These are phyloP conservation scores for Glarea lozoyensis DNA, from an alignment of 495 filamentous ascomycete genomes.

Conservation along the genomic window DNA sequence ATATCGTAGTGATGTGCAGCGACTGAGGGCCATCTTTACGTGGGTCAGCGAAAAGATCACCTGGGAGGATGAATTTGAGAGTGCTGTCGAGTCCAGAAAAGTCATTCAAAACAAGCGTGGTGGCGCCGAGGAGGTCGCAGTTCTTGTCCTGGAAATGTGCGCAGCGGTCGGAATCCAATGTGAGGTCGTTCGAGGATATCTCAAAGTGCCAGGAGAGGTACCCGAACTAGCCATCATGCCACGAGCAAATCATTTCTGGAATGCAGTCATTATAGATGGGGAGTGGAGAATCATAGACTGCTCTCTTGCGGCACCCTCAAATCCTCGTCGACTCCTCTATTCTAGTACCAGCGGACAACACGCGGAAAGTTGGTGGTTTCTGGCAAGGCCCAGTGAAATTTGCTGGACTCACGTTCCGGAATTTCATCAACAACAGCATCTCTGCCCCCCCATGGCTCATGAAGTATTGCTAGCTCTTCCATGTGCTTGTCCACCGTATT, in stretches of 20 bases:
- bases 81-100: constrained; percentile 64
- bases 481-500: constrained; percentile 76
- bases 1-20: constrained; percentile 89
- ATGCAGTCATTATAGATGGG: constrained; percentile 83
- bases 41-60: constrained; percentile 92
- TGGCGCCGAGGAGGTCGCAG: constrained; percentile 84
- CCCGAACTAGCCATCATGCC: constrained; percentile 67
- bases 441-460: constrained; percentile 77
- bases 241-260: constrained; percentile 97
- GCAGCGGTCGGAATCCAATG: constrained; percentile 77
- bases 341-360: constrained; percentile 57
- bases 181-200: constrained; percentile 76
- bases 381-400: constrained; percentile 73
- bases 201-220: constrained; percentile 81
- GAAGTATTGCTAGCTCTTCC: constrained; percentile 80
- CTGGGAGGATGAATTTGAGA: constrained; percentile 93
- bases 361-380: constrained; percentile 87
- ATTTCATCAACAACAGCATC: constrained; percentile 77
- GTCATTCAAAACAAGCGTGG: constrained; percentile 79
- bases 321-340: constrained; percentile 68
- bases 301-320: constrained; percentile 81
- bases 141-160: constrained; percentile 90
- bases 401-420: constrained; percentile 95
- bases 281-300: constrained; percentile 98
- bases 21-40: constrained; percentile 86